These are phyloP conservation scores for Hypoxylon intermedium DNA, from an alignment of 495 filamentous ascomycete genomes.

Conservation along the genomic window DNA sequence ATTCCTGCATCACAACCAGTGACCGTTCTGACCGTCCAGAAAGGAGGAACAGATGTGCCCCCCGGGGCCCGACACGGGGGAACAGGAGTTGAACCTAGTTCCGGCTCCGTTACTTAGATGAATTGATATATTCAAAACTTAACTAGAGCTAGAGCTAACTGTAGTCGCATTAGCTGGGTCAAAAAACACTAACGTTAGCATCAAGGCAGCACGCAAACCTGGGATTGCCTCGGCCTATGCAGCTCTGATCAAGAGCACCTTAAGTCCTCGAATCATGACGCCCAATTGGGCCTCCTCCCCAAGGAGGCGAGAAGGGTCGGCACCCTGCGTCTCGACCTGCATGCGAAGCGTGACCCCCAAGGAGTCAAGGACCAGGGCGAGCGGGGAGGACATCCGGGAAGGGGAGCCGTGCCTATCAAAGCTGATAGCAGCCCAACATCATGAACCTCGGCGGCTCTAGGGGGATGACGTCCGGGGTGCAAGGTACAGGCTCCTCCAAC, in stretches of 20 bases:
- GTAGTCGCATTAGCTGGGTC: neutral
- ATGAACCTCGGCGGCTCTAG: conserved; percentile 31
- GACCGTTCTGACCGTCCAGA: no score
- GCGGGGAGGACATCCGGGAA: conserved; percentile 17
- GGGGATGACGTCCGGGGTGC: conserved; percentile 22
- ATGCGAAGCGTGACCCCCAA: conserved; percentile 22
- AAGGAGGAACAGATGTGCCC: neutral
- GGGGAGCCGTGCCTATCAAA: conserved; percentile 31
- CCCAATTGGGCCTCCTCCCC: conserved; percentile 16
- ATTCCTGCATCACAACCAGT: conserved; percentile 4
- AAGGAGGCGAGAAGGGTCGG: conserved; percentile 4
- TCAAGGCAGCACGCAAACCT: neutral
- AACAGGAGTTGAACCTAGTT: neutral
- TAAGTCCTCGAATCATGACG: conserved; percentile 4
- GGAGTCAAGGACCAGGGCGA: conserved; percentile 14
- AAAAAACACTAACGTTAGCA: neutral
- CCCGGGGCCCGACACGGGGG: neutral
- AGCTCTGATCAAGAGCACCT: neutral
- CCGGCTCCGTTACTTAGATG: neutral
- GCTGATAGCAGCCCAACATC: conserved; percentile 24
- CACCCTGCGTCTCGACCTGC: conserved; percentile 32
- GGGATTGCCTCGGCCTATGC: conserved; percentile 2
- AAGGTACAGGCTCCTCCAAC: conserved; percentile 31
- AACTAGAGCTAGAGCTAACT: neutral
- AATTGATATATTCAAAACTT: no score